Percentiles rank a stretch among this genome's conserved stretches.
Evolutionary conservation across 805 yeast species (phyloP).

Genomic region (Metschnikowia sp.): DNA sequence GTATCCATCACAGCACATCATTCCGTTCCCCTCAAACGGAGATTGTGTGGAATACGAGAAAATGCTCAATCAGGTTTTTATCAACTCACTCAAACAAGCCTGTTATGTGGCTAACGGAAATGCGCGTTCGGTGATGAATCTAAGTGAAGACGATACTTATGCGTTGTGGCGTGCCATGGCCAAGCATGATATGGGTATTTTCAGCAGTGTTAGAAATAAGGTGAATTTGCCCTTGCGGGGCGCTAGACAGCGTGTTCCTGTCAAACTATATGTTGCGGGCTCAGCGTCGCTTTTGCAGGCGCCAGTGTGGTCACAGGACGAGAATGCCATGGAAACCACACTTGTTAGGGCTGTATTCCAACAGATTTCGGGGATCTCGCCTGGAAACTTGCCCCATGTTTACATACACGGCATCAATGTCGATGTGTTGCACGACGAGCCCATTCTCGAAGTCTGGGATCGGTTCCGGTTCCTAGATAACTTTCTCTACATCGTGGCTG

Average conservation of each 20-base stretch:
- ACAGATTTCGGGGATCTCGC: conserved; percentile 13
- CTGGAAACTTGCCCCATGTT: conserved; percentile 9
- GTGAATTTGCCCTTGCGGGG: conserved; percentile 15
- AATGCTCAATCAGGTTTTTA: conserved; percentile 52
- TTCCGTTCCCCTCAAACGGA: conserved; percentile 25
- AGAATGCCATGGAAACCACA: conserved; percentile 6
- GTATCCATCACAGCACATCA: conserved; percentile 30
- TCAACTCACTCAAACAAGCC: conserved; percentile 80
- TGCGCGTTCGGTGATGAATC: conserved; percentile 75
- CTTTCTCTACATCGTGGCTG: conserved; percentile 32
- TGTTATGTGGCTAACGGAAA: conserved; percentile 72
- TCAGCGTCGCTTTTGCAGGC: conserved; percentile 33
- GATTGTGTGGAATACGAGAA: conserved; percentile 21
- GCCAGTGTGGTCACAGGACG: conserved; percentile 17
- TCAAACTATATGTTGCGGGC: conserved; percentile 45
- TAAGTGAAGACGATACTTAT: conserved; percentile 60
- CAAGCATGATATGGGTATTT: conserved; percentile 28
- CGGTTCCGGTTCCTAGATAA: conserved; percentile 34
- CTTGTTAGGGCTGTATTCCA: conserved; percentile 13
- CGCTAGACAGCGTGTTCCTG: conserved; percentile 40
- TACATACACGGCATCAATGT: conserved; percentile 34
- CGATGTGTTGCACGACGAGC: conserved; percentile 14
- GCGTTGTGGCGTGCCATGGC: conserved; percentile 54
- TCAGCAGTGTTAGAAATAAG: conserved; percentile 25
- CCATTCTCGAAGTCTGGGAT: conserved; percentile 30